These are phyloP conservation scores for Aspergillus glaucus DNA, from an alignment of 2,329 filamentous ascomycete genomes.

Conservation along the genomic window DNA sequence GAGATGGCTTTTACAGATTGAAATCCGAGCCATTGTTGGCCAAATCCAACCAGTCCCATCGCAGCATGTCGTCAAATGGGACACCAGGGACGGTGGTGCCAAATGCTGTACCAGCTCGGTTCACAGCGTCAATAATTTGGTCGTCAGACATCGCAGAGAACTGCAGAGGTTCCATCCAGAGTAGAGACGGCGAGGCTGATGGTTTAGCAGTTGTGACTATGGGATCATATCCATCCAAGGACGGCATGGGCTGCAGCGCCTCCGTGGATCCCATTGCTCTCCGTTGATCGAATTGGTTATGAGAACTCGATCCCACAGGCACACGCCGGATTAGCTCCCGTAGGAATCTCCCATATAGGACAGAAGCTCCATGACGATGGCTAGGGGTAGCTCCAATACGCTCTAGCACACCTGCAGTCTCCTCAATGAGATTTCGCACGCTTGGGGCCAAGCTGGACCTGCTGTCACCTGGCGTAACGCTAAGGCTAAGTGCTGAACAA, in stretches of 20 bases:
- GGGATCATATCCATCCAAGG: conserved; percentile 13
- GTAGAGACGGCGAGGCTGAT: conserved; percentile 21
- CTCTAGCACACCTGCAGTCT: conserved; percentile 62
- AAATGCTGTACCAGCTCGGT: conserved; percentile 56
- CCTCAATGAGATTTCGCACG: conserved; percentile 59
- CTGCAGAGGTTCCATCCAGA: conserved; percentile 50
- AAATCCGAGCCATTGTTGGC: conserved; percentile 21
- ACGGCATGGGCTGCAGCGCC: conserved; percentile 7
- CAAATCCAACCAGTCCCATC: conserved; percentile 53
- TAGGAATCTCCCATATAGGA: conserved; percentile 53
- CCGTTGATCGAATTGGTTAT: conserved; percentile 7
- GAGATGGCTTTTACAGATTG: conserved; percentile 11
- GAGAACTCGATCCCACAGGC: conserved; percentile 15
- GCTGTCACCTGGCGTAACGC: conserved; percentile 52
- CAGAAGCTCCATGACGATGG: conserved; percentile 62
- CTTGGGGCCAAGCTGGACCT: conserved; percentile 55
- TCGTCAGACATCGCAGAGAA: conserved; percentile 66
- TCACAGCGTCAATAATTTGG: conserved; percentile 61
- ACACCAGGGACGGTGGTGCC: conserved; percentile 51
- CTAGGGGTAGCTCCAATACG: conserved; percentile 60
- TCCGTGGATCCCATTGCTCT: conserved; percentile 7
- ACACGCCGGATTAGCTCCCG: conserved; percentile 42
- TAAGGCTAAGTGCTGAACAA: conserved; percentile 61
- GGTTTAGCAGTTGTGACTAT: conserved; percentile 18
- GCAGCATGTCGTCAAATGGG: conserved; percentile 54